These are phyloP conservation scores for Physcomitrellopsis africana DNA, from an alignment of 225 moss, liverwort and hornwort genomes.

Conservation along the genomic window DNA sequence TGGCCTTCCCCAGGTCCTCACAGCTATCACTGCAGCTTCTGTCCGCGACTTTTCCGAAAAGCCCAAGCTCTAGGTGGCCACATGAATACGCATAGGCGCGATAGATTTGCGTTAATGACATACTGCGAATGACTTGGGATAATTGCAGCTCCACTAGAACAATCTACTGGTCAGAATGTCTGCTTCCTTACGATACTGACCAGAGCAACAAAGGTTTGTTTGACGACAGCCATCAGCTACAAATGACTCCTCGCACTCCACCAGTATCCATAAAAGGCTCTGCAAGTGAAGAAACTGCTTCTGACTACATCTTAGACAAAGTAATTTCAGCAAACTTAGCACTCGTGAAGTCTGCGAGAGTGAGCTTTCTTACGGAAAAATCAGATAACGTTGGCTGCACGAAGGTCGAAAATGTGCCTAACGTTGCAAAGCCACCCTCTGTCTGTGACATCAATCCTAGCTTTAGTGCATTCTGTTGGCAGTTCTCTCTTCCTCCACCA, in stretches of 20 bases:
- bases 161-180: slow-evolving; percentile 8
- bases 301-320: neutral
- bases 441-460: neutral
- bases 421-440: slow-evolving; percentile 2
- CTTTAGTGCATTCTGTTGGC: slow-evolving; percentile 37
- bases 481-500: slow-evolving; percentile 43
- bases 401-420: neutral
- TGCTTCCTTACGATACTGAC: neutral
- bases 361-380: neutral
- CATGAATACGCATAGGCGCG: slow-evolving; percentile 58
- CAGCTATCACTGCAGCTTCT: slow-evolving; percentile 40
- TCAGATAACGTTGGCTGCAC: neutral
- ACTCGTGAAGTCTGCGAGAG: neutral
- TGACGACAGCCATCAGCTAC: slow-evolving; percentile 5
- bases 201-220: neutral
- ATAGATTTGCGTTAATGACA: slow-evolving; percentile 33
- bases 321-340: neutral
- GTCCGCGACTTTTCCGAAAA: slow-evolving; percentile 48
- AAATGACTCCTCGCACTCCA: neutral
- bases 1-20: slow-evolving; percentile 31
- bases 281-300: slow-evolving; percentile 1
- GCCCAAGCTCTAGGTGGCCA: slow-evolving; percentile 59
- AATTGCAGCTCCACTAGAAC: neutral
- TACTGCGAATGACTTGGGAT: neutral
- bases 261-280: neutral